phyloP scores from a whole-genome alignment of 2,329 filamentous ascomycete genomes.

The Volutella citrinella region DNA sequence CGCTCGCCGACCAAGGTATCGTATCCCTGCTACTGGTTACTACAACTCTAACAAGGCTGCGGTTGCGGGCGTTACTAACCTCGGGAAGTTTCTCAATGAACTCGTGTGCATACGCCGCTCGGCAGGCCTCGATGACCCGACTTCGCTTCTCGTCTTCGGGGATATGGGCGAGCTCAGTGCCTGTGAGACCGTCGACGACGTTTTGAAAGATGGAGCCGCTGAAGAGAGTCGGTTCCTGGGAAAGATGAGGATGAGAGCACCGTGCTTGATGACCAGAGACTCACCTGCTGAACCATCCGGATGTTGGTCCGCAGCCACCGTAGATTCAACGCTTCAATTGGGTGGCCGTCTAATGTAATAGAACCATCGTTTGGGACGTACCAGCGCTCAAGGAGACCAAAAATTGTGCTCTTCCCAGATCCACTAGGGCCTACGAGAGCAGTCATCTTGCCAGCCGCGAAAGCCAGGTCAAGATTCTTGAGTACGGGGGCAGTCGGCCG shows the following conservation, averaged over 20 bases:
- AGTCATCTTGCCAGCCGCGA: constrained; percentile 46
- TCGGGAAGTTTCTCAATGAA: constrained; percentile 49
- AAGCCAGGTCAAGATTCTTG: constrained; percentile 37
- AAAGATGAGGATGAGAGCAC: constrained; percentile 13
- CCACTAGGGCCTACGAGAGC: constrained; percentile 58
- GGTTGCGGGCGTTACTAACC: constrained; percentile 23
- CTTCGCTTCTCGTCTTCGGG: constrained; percentile 41
- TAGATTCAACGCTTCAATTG: constrained; percentile 43
- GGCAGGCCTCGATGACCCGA: constrained; percentile 46
- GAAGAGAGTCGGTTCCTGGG: constrained; percentile 51
- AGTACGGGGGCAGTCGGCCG: constrained; percentile 49
- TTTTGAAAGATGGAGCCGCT: constrained; percentile 53
- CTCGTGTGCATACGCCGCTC: constrained; percentile 50
- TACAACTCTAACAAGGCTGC: too few species aligned
- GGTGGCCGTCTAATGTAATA: constrained; percentile 42
- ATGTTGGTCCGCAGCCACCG: constrained; percentile 53
- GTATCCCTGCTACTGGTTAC: too few species aligned
- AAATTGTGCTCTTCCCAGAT: constrained; percentile 56
- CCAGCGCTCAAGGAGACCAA: constrained; percentile 57
- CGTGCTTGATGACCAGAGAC: not conserved
- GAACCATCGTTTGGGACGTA: constrained; percentile 48
- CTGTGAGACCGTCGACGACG: constrained; percentile 44
- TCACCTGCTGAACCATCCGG: constrained; percentile 46
- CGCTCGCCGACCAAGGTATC: constrained; percentile 61
- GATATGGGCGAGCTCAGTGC: constrained; percentile 33